Evolutionary conservation across 306 rosid species (phyloP), one percentile per base, ranked within the genome.

Genomic region (Urtica urens): DNA sequence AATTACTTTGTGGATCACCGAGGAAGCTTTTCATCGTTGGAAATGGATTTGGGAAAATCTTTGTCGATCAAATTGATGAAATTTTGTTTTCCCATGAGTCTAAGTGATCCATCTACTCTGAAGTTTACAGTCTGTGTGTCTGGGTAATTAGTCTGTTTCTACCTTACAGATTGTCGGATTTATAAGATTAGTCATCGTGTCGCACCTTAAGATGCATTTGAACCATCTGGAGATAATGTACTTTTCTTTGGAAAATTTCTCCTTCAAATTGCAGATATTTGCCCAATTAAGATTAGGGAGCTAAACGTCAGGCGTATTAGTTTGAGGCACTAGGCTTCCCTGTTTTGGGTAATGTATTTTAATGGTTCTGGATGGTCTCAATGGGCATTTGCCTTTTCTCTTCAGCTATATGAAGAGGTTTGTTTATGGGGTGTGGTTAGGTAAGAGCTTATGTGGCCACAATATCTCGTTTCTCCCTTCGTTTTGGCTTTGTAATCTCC

Each of bases 331-430:
- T 64, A 42, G 68, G 49, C 51, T 39, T 51, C 39, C 20, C 2
- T 21, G 33, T 26, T 27, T 46, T 35, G 21, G 46, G 7, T 52
- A 27, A 46, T 42, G 25, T 65, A n/a, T 29, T 23, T 21, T 55
- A 63, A 28, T 50, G 24, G 50, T 57, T 55, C 35, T 62, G 53
- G 69, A 46, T 49, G 57, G 50, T 48, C 46, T 48, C 39, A 42
- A 56, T 64, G 63, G 39, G 40, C 35, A 27, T 28, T 41, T 38
- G 27, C 31, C 47, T 23, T 53, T 27, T 51, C 28, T 68, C 28
- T 44, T 62, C 47, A 44, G 53, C 61, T 51, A 45, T 68, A n/a
- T 61, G 59, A 55, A 39, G 68, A 28, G 51, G 17, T 37, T 13
- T 56, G 58, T 40, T 26, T 28, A 21, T 20, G 17, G 52, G 44